Conservation (phyloP, 2,329 filamentous ascomycete genomes). For the Sordariomycetes sp. region DNA sequence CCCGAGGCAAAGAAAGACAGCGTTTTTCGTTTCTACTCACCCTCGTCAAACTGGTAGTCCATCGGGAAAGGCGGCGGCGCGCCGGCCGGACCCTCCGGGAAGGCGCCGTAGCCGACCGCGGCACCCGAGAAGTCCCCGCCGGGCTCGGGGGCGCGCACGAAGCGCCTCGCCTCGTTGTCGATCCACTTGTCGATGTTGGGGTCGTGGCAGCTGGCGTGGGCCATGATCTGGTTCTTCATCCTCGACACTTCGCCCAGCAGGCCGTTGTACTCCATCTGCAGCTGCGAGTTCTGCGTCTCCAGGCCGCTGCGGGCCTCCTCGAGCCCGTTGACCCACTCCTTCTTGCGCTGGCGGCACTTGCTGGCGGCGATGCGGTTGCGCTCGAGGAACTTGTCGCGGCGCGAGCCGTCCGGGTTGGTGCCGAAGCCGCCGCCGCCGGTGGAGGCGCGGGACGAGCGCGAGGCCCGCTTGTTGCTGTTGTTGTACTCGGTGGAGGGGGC, state of each 20-base stretch:
- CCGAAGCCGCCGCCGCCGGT: conserved; percentile 13
- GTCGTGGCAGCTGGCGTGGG: conserved; percentile 40
- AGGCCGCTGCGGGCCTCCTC: conserved; percentile 32
- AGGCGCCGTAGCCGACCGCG: background rate
- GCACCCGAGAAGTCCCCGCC: background rate
- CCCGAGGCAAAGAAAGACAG: background rate
- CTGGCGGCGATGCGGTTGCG: conserved; percentile 63
- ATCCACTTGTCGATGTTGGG: conserved; percentile 43
- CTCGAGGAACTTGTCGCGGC: conserved; percentile 48
- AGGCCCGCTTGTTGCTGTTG: conserved; percentile 9
- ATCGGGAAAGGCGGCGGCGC: background rate
- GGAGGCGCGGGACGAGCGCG: conserved; percentile 1
- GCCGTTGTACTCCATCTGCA: conserved; percentile 30
- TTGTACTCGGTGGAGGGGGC: conserved; percentile 6
- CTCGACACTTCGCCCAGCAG: conserved; percentile 32
- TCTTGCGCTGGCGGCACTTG: conserved; percentile 62
- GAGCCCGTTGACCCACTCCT: conserved; percentile 38
- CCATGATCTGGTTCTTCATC: conserved; percentile 41
- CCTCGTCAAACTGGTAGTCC: background rate
- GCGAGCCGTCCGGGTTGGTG: conserved; percentile 19
- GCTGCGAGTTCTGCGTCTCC: conserved; percentile 28
- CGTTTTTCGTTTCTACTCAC: conserved; percentile 4
- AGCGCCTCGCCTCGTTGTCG: conserved; percentile 37
- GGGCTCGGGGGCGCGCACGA: conserved; percentile 21
- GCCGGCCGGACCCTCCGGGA: background rate